These are phyloP conservation scores for Paraphoma sp. DNA, from an alignment of 2,329 filamentous ascomycete species.

Conservation along the genomic window DNA sequence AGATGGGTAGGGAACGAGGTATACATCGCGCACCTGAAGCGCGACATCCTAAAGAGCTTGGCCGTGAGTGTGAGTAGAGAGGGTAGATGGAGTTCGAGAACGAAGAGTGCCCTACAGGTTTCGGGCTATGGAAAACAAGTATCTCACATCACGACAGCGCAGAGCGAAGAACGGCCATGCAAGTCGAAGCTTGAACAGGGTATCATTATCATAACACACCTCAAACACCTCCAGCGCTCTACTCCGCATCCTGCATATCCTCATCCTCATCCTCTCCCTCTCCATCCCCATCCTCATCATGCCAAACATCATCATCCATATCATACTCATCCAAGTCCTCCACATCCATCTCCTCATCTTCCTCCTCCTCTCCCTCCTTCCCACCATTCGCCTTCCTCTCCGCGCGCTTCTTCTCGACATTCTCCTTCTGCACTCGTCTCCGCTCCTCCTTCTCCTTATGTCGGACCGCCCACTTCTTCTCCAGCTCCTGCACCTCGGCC, in stretches of 20 bases:
- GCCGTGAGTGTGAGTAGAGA: no score
- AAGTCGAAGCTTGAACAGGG: conserved; percentile 27
- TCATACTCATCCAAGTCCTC: conserved; percentile 58
- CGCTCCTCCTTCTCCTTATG: conserved; percentile 82
- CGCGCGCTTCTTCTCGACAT: conserved; percentile 85
- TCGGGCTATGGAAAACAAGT: no score
- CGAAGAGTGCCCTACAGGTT: no score
- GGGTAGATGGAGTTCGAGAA: no score
- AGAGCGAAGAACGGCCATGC: not conserved
- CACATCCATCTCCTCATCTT: conserved; percentile 56
- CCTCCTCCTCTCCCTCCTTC: conserved; percentile 52
- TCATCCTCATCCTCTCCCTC: conserved; percentile 56
- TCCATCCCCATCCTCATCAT: conserved; percentile 59
- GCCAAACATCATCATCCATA: conserved; percentile 59
- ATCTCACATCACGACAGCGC: no score
- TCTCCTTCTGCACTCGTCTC: conserved; percentile 83
- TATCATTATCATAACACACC: conserved; percentile 36
- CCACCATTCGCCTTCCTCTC: conserved; percentile 54
- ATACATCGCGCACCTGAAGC: not conserved
- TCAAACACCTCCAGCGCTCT: conserved; percentile 1
- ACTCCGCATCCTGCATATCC: conserved; percentile 54
- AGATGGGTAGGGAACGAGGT: not conserved
- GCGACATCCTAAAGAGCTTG: no score
- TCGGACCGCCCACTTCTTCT: conserved; percentile 81
- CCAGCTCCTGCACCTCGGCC: conserved; percentile 77